A percentile compares a stretch with the other conserved stretches of the same genome.
These are phyloP conservation scores for Penicillium sp. DNA, from an alignment of 2,329 filamentous ascomycete species.

Conservation along the genomic window DNA sequence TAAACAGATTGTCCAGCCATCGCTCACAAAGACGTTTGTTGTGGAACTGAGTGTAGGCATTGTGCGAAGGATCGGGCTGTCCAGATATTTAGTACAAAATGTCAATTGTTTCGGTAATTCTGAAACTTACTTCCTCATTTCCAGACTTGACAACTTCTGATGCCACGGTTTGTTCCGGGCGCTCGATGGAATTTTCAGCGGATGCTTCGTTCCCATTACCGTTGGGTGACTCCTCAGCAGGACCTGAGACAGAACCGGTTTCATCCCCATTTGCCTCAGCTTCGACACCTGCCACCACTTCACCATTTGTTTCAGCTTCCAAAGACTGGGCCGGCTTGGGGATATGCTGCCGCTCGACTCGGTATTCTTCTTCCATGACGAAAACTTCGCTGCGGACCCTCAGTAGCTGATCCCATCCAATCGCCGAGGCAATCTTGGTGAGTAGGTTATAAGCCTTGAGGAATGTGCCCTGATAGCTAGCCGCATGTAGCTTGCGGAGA, in stretches of 20 bases:
- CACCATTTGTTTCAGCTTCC: constrained; percentile 43
- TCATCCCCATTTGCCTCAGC: constrained; percentile 30
- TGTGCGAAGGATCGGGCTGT: constrained; percentile 67
- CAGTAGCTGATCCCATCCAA: constrained; percentile 95
- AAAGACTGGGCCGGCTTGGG: constrained; percentile 78
- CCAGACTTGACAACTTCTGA: constrained; percentile 78
- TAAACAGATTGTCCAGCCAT: constrained; percentile 98
- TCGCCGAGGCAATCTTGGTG: constrained; percentile 93
- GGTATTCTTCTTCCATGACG: constrained; percentile 99
- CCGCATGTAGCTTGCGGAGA: constrained; percentile 81
- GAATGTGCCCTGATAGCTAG: constrained; percentile 92
- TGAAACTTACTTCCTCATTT: constrained; percentile 65
- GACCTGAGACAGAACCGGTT: constrained; percentile 28
- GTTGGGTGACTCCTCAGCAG: constrained; percentile 36
- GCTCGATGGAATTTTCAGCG: constrained; percentile 63
- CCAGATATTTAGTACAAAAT: constrained; percentile 19
- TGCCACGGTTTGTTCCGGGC: constrained; percentile 77
- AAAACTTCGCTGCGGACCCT: constrained; percentile 97
- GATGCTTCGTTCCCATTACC: constrained; percentile 33
- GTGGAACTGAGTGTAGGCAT: constrained; percentile 85
- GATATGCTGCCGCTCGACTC: constrained; percentile 68
- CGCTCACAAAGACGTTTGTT: constrained; percentile 97
- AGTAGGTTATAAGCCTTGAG: constrained; percentile 91
- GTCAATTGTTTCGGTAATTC: background rate
- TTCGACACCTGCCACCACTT: constrained; percentile 21